These are phyloP conservation scores for Blastobotrys raffinosifermentans DNA, from an alignment of 1,139 yeast genomes.

Conservation along the genomic window DNA sequence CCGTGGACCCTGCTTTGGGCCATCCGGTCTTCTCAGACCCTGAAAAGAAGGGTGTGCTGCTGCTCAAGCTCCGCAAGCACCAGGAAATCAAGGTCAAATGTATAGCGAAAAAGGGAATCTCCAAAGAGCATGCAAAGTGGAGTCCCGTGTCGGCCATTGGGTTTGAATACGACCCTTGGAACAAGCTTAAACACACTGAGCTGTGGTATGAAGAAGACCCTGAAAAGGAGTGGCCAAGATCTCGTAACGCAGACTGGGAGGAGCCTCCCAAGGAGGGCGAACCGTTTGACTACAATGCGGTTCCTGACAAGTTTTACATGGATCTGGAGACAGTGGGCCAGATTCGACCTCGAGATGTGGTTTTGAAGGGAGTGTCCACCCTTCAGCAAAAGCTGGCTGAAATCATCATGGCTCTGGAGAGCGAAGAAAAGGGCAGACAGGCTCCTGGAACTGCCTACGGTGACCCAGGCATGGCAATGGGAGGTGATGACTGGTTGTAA, in stretches of 20 bases:
- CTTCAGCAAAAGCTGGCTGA: constrained; percentile 89
- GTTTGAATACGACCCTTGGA: constrained; percentile 99
- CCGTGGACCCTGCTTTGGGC: constrained; percentile 43
- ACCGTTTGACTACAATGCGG: constrained; percentile 76
- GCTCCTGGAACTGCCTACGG: constrained; percentile 4
- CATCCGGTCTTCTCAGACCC: constrained; percentile 80
- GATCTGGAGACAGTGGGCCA: constrained; percentile 92
- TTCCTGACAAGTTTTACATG: constrained; percentile 73
- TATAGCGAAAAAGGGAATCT: constrained; percentile 95
- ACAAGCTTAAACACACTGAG: constrained; percentile 90
- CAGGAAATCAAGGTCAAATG: constrained; percentile 87
- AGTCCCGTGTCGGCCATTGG: constrained; percentile 96
- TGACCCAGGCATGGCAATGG: not conserved
- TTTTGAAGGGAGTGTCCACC: constrained; percentile 73
- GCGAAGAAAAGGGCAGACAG: constrained; percentile 16
- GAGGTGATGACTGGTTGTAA: too few relatives aligned
- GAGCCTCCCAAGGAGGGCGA: constrained; percentile 91
- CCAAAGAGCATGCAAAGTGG: constrained; percentile 99
- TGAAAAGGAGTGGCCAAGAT: constrained; percentile 87
- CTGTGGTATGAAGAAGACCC: constrained; percentile 93
- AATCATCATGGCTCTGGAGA: constrained; percentile 73
- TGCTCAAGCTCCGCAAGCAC: constrained; percentile 87
- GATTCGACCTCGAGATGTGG: constrained; percentile 83
- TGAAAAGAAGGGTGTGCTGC: constrained; percentile 72
- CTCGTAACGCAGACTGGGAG: constrained; percentile 89